Percentiles rank a stretch among this genome's conserved stretches.
Evolutionary conservation across 441 rosid genomes (phyloP).

Genomic region (Raphanus hybrid): DNA sequence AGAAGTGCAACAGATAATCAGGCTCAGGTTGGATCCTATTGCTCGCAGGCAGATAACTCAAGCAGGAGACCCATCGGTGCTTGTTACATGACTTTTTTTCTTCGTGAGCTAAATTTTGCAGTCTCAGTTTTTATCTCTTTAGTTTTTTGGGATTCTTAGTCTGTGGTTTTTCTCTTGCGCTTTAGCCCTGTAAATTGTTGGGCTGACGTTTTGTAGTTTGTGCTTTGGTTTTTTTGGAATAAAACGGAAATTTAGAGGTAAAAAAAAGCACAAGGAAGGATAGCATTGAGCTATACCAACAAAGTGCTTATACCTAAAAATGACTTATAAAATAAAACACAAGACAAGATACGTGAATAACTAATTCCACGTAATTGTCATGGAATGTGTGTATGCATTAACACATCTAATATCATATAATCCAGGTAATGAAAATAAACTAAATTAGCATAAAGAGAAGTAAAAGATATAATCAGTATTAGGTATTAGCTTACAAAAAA

Average conservation of each 20-base stretch:
- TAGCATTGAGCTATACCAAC: slow-evolving; percentile 18
- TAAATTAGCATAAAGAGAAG: not conserved
- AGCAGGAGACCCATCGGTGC: no score
- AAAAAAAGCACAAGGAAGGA: not conserved
- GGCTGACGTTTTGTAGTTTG: no score
- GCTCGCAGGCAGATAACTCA: no score
- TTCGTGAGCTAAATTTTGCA: no score
- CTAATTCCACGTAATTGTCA: slow-evolving; percentile 21
- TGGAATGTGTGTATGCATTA: slow-evolving; percentile 35
- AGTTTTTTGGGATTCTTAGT: no score
- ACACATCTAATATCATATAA: slow-evolving; percentile 13
- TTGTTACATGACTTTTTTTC: no score
- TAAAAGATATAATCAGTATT: no score
- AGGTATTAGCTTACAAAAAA: not conserved
- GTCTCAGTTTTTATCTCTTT: no score
- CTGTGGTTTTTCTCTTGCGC: no score
- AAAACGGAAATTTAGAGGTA: not conserved
- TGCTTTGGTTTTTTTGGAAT: slow-evolving; percentile 2
- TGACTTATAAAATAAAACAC: slow-evolving; percentile 11
- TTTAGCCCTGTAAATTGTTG: no score
- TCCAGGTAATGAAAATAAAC: slow-evolving; percentile 7
- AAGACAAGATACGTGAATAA: slow-evolving; percentile 18
- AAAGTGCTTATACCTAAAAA: slow-evolving; percentile 27
- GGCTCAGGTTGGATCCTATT: no score
- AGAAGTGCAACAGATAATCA: no score